A percentile compares a stretch with the other conserved stretches of the same genome.
Evolutionary conservation across 768 basidiomycete species (phyloP).

Genomic region (Macrolepiota albuminosa): DNA sequence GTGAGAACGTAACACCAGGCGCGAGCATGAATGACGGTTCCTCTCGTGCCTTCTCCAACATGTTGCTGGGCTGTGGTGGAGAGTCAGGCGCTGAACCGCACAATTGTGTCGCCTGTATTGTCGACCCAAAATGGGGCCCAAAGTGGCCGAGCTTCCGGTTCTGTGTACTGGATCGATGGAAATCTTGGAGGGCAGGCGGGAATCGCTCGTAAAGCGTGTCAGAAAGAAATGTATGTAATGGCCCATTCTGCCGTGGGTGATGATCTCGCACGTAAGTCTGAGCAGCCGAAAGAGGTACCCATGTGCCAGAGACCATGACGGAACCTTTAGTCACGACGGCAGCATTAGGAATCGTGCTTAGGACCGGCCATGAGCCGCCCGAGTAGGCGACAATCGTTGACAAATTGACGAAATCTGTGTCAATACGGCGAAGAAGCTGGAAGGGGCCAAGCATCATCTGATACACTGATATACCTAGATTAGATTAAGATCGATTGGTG

Average conservation of each 20-base stretch:
- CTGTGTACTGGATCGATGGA: constrained; percentile 43
- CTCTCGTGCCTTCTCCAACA: constrained; percentile 10
- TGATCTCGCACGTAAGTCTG: constrained; percentile 49
- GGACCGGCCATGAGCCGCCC: constrained; percentile 31
- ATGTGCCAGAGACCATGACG: constrained; percentile 52
- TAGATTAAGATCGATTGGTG: constrained; percentile 3
- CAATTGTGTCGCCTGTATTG: constrained; percentile 36
- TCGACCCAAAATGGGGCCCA: constrained; percentile 58
- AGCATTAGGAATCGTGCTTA: constrained; percentile 40
- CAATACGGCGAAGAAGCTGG: constrained; percentile 64
- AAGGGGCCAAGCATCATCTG: constrained; percentile 56
- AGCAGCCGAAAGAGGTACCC: constrained; percentile 62
- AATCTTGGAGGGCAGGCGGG: constrained; percentile 56
- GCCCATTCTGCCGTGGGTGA: constrained; percentile 27
- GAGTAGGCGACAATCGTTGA: constrained; percentile 49
- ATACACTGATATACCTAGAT: constrained; percentile 67
- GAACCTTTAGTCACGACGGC: constrained; percentile 50
- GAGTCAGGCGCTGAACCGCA: constrained; percentile 11
- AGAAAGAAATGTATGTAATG: constrained; percentile 54
- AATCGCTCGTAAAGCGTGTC: constrained; percentile 60
- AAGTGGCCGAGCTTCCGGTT: constrained; percentile 53
- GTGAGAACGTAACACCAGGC: constrained; percentile 4
- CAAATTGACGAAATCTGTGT: constrained; percentile 76
- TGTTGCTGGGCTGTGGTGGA: not conserved
- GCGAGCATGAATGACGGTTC: not conserved